A percentile compares a stretch with the other conserved stretches of the same genome.
Conservation (phyloP, 441 rosid genomes). For the Brassica balearica region DNA sequence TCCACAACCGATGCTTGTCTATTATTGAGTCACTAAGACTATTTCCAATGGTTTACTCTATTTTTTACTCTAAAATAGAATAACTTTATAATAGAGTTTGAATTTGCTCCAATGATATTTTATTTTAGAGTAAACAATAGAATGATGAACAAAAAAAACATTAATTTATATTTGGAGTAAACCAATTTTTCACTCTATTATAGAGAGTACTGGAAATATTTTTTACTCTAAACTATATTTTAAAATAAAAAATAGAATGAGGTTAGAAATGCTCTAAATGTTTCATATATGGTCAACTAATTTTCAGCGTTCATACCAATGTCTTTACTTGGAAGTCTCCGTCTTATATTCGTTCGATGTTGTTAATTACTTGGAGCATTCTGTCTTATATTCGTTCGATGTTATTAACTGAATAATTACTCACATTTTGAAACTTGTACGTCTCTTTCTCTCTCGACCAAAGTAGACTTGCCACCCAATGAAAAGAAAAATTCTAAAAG, state of each 20-base stretch:
- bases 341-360: conserved; percentile 5
- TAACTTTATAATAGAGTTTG: no score
- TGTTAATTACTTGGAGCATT: conserved; percentile 8
- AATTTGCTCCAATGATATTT: no score
- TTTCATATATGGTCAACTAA: conserved; percentile 10
- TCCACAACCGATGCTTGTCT: conserved; percentile 1
- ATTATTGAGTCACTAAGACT: background rate
- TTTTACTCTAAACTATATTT: no score
- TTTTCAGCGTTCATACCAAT: conserved; percentile 17
- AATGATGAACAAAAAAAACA: no score
- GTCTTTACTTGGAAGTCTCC: conserved; percentile 19
- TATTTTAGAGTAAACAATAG: no score
- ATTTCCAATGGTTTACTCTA: no score
- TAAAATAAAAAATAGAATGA: no score
- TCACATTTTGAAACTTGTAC: conserved; percentile 29
- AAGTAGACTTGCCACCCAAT: conserved; percentile 33
- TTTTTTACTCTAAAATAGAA: no score
- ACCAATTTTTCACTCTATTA: no score
- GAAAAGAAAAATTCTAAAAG: background rate
- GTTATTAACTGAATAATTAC: conserved; percentile 7
- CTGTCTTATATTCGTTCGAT: conserved; percentile 2
- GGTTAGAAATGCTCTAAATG: background rate
- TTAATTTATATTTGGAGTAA: no score
- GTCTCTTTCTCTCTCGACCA: conserved; percentile 36
- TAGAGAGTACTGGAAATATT: no score